Base-by-base conservation (phyloP, 129 eudicot species). In the Helichrysum umbraculigerum region DNA sequence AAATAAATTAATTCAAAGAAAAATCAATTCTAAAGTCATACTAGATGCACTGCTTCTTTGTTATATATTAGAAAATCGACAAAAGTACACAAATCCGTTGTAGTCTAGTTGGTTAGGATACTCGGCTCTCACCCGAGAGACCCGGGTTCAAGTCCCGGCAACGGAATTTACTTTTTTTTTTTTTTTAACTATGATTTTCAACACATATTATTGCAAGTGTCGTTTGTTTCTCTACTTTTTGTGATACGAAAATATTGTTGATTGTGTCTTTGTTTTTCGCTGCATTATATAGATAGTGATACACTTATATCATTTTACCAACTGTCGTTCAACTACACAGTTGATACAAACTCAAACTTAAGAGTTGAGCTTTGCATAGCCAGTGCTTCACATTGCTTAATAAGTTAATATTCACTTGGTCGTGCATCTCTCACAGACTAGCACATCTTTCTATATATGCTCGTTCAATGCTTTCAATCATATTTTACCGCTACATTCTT, bases 71-170 rank as follows among this genome's bases (percentile, higher is more conserved):
- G 28, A 25, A 0, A 25, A 25, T 25, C 28, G 28, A 25, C 28
- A 1, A 1, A 25, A 25, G 28, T 25, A 25, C 0, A 15, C 20
- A 58, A 21, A 63, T 92, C 96, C 91, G 96, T 89, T 92, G 97
- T 89, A 92, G 96, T 92, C 98, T 92, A 92, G 96, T 75, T 92
- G 98, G 91, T 89, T 25, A 92, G 98, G 98, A 89, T 92, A 92
- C 85, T 89, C 89, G 96, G 98, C 96, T 92, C 96, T 92, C 98
- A 92, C 96, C 93, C 93, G 93, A 89, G 85, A 89, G 96, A 87
- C 96, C 97, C 92, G 97, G 89, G 96, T 92, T 92, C 96, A 76
- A 92, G 91, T 92, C 93, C 91, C 96, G 96, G 96, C 97, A 92
- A 89, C 92, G 96, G 97, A 91, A 91, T n/a, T 52, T 72, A 4